Base-by-base conservation (phyloP, 805 yeast species). In the Candida ponderosae region DNA sequence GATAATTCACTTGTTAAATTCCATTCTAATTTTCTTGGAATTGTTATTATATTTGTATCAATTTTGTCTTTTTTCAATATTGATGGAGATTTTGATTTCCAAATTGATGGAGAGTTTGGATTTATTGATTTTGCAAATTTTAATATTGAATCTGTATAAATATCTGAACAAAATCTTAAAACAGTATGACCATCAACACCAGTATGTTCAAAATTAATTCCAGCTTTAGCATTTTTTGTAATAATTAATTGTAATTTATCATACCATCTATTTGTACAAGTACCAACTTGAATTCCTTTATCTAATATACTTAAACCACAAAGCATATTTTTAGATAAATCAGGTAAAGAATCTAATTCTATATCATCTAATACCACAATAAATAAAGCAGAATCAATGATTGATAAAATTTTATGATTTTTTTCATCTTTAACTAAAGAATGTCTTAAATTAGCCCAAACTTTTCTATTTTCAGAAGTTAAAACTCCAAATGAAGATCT, bases 171-270 rank as follows among this genome's bases (percentile, higher is more conserved):
- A 64, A 83, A 81, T 45, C 96, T 64, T 46, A 88, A 64, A 5
- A 88, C 95, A 0, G 97, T 88, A 58, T 88, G 96, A 39, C 97
- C 97, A 60, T 88, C 97, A 20, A 88, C 94, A 48, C 96, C 96
- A 0, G 97, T 83, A 54, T 88, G 93, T 53, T 88, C 97, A 55
- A 88, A 88, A 58, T 89, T 88, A 46, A 88, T 79, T 21, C 97
- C 97, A 3, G 93, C 96, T 59, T 84, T 83, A 18, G 94, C 95
- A 58, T 88, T 86, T 56, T 79, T 76, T 5, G 96, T 86, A 38
- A 88, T 76, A 37, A 88, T 88, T 46, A 88, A 70, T 59, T 88
- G 96, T 45, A 88, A 62, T 61, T 88, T 88, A 61, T 88, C 97
- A 56, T 87, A 88, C 96, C 96, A 88, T 56, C 97, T 68, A 60